These are phyloP conservation scores for Plectosphaerella sp. DNA, from an alignment of 2,329 filamentous ascomycete genomes.

Conservation along the genomic window DNA sequence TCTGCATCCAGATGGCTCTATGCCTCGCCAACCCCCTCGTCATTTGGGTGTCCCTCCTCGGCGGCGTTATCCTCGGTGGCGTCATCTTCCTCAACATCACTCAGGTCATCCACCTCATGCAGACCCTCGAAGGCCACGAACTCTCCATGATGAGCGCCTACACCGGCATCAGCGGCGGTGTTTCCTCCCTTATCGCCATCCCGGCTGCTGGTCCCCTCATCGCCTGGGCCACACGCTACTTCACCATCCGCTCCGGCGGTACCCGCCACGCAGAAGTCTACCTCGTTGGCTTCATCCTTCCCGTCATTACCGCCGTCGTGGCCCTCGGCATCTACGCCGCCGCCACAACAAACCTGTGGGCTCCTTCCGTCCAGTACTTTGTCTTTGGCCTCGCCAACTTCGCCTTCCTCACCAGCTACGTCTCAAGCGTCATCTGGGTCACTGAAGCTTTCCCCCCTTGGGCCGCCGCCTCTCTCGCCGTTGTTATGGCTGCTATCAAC, in stretches of 20 bases:
- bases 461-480: conserved; percentile 15
- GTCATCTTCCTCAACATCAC: conserved; percentile 17
- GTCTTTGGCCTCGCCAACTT: conserved; percentile 11
- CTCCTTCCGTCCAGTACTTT: conserved; percentile 13
- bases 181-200: conserved; percentile 11
- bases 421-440: conserved; percentile 18
- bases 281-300: conserved; percentile 16
- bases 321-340: conserved; percentile 15
- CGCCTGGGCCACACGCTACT: conserved; percentile 14
- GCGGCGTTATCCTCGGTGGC: conserved; percentile 17
- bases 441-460: conserved; percentile 19
- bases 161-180: conserved; percentile 3
- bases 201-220: conserved; percentile 11
- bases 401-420: conserved; percentile 12
- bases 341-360: conserved; percentile 7
- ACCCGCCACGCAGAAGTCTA: conserved; percentile 20
- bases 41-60: conserved; percentile 18
- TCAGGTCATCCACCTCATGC: conserved; percentile 6
- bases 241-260: conserved; percentile 17
- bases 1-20: conserved; percentile 16
- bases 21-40: conserved; percentile 20
- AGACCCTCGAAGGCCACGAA: conserved; percentile 7
- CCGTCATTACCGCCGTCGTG: conserved; percentile 12
- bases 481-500: conserved; percentile 12
- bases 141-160: conserved; percentile 8